Evolutionary conservation across 148 eudicot species (phyloP).

Genomic region (Silene uniflora): DNA sequence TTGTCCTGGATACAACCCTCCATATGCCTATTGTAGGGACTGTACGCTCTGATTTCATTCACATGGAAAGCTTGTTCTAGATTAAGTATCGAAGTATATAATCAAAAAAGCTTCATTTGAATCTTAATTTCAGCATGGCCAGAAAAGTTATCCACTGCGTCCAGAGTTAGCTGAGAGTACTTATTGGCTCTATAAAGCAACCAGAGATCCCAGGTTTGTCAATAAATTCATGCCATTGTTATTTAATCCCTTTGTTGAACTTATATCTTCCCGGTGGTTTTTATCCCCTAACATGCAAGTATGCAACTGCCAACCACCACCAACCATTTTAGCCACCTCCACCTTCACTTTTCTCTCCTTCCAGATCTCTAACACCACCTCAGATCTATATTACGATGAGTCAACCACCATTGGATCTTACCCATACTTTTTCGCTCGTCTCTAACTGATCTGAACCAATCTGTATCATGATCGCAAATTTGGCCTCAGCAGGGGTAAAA

Average conservation of each 20-base stretch:
- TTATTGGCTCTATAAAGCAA: constrained; percentile 98
- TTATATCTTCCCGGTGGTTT: not conserved
- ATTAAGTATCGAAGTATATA: not conserved
- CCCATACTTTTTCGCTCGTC: not conserved
- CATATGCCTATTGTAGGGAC: constrained; percentile 6
- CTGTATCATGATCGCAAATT: no score
- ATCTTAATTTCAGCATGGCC: constrained; percentile 71
- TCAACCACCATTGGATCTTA: no score
- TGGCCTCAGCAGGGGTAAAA: no score
- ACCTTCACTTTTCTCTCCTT: not conserved
- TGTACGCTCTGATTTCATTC: not conserved
- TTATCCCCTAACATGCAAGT: not conserved
- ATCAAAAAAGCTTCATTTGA: constrained; percentile 7
- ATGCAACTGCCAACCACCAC: not conserved
- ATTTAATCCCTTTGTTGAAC: not conserved
- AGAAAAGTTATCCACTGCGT: constrained; percentile 94
- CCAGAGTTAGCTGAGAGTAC: constrained; percentile 98
- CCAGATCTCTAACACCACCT: not conserved
- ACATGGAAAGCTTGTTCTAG: not conserved
- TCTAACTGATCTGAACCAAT: not conserved
- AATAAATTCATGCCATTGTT: not conserved
- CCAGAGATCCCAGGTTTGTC: constrained; percentile 88
- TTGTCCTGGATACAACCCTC: not conserved
- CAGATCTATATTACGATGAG: not conserved
- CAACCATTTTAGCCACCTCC: not conserved